phyloP scores from a whole-genome alignment of 768 basidiomycete genomes.

The Suillus paluster region DNA sequence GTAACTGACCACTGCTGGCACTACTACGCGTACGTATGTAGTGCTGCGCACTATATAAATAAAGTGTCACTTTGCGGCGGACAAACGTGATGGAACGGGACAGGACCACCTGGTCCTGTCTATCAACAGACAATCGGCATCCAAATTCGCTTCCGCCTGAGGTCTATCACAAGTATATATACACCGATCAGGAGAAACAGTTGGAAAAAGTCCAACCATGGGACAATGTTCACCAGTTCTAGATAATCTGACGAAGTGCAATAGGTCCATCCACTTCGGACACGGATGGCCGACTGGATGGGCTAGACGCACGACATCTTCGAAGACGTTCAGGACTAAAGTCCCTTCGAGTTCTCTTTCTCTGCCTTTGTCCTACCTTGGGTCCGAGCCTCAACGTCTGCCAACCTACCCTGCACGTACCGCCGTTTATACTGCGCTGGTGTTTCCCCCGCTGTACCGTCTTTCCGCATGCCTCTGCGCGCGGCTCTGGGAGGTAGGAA shows the following conservation, averaged over 20 bases:
- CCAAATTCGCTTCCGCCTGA: neutral
- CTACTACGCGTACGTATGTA: too few species aligned
- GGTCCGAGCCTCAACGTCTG: neutral
- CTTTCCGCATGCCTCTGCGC: constrained; percentile 76
- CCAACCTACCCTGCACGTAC: constrained; percentile 38
- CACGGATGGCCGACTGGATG: neutral
- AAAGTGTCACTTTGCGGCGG: neutral
- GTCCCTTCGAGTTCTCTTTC: neutral
- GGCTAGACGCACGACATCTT: neutral
- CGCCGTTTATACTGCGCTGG: constrained; percentile 85
- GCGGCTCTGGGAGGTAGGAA: constrained; percentile 46
- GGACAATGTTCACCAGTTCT: neutral
- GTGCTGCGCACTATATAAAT: constrained; percentile 1
- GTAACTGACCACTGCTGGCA: neutral
- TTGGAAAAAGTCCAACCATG: neutral
- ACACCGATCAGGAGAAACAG: neutral
- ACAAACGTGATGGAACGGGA: neutral
- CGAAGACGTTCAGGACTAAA: neutral
- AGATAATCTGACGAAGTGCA: neutral
- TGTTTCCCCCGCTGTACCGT: constrained; percentile 58
- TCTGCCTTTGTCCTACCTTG: neutral
- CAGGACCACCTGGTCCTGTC: neutral
- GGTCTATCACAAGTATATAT: neutral
- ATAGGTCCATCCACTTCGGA: neutral
- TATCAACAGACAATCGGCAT: neutral